phyloP scores from a whole-genome alignment of 805 yeast species.

The Lachancea mirantina region DNA sequence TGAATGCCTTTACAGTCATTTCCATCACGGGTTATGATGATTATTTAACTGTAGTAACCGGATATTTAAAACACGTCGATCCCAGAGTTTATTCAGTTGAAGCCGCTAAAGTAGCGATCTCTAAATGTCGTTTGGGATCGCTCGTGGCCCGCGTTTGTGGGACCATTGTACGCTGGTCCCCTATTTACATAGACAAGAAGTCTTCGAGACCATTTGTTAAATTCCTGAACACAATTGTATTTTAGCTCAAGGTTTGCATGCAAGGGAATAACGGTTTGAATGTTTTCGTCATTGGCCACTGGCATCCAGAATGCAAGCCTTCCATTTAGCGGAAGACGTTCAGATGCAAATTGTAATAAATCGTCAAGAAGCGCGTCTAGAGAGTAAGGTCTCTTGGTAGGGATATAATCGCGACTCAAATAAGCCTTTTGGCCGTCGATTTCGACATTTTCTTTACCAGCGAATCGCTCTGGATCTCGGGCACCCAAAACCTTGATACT shows the following conservation, averaged over 20 bases:
- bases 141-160: slow-evolving; percentile 37
- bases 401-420: slow-evolving; percentile 74
- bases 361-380: slow-evolving; percentile 73
- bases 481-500: slow-evolving; percentile 92
- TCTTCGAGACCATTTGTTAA: slow-evolving; percentile 90
- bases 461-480: slow-evolving; percentile 56
- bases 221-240: slow-evolving; percentile 75
- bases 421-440: slow-evolving; percentile 77
- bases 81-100: too few relatives aligned
- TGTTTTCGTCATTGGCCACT: slow-evolving; percentile 79
- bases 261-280: slow-evolving; percentile 64
- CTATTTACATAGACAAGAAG: slow-evolving; percentile 72
- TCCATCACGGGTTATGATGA: too few relatives aligned
- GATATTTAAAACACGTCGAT: too few relatives aligned
- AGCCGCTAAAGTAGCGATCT: slow-evolving; percentile 68
- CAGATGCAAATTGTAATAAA: slow-evolving; percentile 62
- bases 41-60: too few relatives aligned
- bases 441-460: slow-evolving; percentile 64
- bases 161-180: slow-evolving; percentile 47
- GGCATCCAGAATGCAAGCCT: slow-evolving; percentile 95
- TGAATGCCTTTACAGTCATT: too few relatives aligned
- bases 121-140: slow-evolving; percentile 55
- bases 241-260: slow-evolving; percentile 66
- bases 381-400: slow-evolving; percentile 87
- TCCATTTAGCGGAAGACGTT: slow-evolving; percentile 65